A percentile compares a stretch with the other conserved stretches of the same genome.
Conservation (phyloP, 1,284 basidiomycete species). For the Marasmius sp. region DNA sequence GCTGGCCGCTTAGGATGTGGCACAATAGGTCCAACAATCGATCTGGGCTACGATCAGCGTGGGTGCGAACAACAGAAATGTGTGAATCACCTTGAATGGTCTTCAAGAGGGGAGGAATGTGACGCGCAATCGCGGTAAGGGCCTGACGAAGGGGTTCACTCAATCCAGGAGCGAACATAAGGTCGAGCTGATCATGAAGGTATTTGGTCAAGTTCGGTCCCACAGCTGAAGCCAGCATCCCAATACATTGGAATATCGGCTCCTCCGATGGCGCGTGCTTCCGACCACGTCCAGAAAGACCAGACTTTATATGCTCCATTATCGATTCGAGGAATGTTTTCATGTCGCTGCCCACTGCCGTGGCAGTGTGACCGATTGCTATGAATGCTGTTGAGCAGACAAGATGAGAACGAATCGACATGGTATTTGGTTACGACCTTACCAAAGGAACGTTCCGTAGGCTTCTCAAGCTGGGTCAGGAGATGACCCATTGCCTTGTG, state of each 20-base stretch:
- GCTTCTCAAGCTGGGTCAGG: conserved; percentile 85
- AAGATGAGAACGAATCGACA: conserved; percentile 9
- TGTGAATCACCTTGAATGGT: conserved; percentile 83
- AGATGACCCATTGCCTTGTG: conserved; percentile 93
- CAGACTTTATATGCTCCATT: conserved; percentile 88
- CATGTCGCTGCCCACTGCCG: conserved; percentile 92
- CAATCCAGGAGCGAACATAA: conserved; percentile 95
- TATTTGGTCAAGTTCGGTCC: conserved; percentile 95
- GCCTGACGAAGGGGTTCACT: conserved; percentile 89
- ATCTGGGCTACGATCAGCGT: conserved; percentile 45
- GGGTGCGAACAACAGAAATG: background rate
- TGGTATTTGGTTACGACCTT: conserved; percentile 15
- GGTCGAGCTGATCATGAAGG: conserved; percentile 93
- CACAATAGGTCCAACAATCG: conserved; percentile 86
- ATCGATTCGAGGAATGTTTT: conserved; percentile 94
- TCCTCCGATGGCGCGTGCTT: conserved; percentile 94
- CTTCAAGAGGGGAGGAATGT: conserved; percentile 89
- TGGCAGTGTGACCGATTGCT: conserved; percentile 94
- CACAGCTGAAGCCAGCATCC: conserved; percentile 93
- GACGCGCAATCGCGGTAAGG: conserved; percentile 81
- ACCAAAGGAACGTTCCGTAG: conserved; percentile 89
- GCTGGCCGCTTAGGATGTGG: conserved; percentile 76
- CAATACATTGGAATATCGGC: conserved; percentile 97
- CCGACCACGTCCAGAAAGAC: conserved; percentile 45
- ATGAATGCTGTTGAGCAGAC: conserved; percentile 70